Percentiles rank a stretch among this genome's conserved stretches.
Conservation (phyloP, 2,329 filamentous ascomycete genomes). For the Phoma sp. region DNA sequence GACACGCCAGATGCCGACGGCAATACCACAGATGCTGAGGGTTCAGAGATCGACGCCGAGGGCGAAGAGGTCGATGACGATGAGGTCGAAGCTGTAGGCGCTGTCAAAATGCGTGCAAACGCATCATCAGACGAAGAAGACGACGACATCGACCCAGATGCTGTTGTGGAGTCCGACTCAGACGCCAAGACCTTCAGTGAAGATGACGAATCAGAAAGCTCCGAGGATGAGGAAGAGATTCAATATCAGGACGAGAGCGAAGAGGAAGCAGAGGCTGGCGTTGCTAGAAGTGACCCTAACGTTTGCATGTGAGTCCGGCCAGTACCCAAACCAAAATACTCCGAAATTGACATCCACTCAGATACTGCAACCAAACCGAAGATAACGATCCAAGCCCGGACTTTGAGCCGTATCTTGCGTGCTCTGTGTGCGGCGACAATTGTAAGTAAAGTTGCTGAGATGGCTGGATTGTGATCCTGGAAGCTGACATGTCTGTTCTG, state of each 20-base stretch:
- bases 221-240: constrained; percentile 64
- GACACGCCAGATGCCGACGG: constrained; percentile 37
- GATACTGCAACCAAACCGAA: constrained; percentile 84
- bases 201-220: constrained; percentile 49
- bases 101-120: constrained; percentile 49
- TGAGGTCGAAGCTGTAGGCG: constrained; percentile 54
- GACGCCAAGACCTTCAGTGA: constrained; percentile 50
- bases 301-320: constrained; percentile 67
- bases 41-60: constrained; percentile 53
- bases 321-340: constrained; percentile 16
- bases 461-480: constrained; percentile 47
- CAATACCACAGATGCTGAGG: constrained; percentile 49
- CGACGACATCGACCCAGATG: constrained; percentile 50
- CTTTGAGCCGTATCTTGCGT: constrained; percentile 80
- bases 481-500: constrained; percentile 56
- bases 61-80: constrained; percentile 60
- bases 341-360: constrained; percentile 45
- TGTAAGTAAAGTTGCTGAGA: constrained; percentile 64
- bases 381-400: constrained; percentile 83
- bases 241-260: constrained; percentile 63
- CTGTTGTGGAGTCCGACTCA: constrained; percentile 46
- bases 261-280: constrained; percentile 65
- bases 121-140: constrained; percentile 51
- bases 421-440: constrained; percentile 79
- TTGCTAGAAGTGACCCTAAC: constrained; percentile 60